phyloP scores from a whole-genome alignment of 2,329 filamentous ascomycete species.

The Ascochyta pisi region DNA sequence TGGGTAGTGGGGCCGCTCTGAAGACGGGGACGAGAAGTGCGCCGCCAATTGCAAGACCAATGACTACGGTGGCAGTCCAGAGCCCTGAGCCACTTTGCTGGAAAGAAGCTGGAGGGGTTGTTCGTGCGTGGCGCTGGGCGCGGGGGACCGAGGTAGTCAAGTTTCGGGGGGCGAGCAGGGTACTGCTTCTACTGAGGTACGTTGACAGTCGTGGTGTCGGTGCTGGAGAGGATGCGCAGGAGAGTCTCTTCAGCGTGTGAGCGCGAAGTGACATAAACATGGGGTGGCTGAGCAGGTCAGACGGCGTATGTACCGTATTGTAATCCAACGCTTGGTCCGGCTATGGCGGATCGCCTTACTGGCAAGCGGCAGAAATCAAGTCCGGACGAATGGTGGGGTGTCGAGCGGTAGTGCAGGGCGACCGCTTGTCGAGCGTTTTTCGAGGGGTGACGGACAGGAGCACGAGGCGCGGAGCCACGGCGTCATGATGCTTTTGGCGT shows the following conservation, averaged over 20 bases:
- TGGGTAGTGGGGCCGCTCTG: conserved; percentile 15
- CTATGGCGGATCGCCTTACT: conserved; percentile 11
- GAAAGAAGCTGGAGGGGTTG: neutral
- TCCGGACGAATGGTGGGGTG: conserved; percentile 1
- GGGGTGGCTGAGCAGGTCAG: conserved; percentile 18
- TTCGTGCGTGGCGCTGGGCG: conserved; percentile 17
- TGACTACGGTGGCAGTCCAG: conserved; percentile 36
- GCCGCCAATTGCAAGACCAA: conserved; percentile 44
- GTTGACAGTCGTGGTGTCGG: conserved; percentile 15
- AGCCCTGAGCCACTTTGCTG: conserved; percentile 35
- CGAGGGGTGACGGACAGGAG: neutral
- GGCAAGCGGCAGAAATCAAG: conserved; percentile 3
- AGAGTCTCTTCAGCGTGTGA: conserved; percentile 16
- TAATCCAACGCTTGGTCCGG: conserved; percentile 14
- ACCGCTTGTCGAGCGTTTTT: neutral
- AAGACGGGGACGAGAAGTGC: conserved; percentile 37
- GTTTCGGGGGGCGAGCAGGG: conserved; percentile 21
- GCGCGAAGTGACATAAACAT: conserved; percentile 16
- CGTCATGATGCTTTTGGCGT: neutral
- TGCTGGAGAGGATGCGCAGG: neutral
- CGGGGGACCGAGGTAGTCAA: conserved; percentile 11
- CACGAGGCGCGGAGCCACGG: neutral
- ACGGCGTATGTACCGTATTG: conserved; percentile 12
- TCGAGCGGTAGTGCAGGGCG: neutral
- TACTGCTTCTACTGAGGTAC: conserved; percentile 21